Evolutionary conservation across 495 filamentous ascomycete species (phyloP).

Genomic region (Geoglossum glabrum): DNA sequence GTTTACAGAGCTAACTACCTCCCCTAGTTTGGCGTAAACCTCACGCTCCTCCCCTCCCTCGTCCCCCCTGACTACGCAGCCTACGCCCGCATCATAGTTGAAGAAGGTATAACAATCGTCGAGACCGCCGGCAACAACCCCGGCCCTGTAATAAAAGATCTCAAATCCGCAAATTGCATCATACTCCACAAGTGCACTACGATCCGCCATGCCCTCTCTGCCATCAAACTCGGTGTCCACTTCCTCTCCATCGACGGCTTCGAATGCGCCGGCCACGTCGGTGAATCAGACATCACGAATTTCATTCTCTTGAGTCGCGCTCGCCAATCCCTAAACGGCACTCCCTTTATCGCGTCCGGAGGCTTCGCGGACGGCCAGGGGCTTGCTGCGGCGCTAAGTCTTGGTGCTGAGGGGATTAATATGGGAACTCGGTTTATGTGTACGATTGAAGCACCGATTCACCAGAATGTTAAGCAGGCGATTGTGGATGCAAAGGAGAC

Average conservation of each 20-base stretch:
- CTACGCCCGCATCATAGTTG: slow-evolving; percentile 83
- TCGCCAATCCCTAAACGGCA: slow-evolving; percentile 50
- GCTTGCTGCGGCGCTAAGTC: slow-evolving; percentile 70
- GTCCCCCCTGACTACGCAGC: slow-evolving; percentile 79
- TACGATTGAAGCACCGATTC: slow-evolving; percentile 81
- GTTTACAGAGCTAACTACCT: background rate
- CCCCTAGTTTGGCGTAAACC: slow-evolving; percentile 67
- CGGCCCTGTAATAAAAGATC: slow-evolving; percentile 69
- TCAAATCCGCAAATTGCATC: slow-evolving; percentile 59
- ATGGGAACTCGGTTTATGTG: slow-evolving; percentile 93
- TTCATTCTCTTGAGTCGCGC: slow-evolving; percentile 82
- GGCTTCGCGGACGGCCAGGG: slow-evolving; percentile 93
- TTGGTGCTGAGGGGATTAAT: slow-evolving; percentile 91
- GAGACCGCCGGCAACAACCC: slow-evolving; percentile 95
- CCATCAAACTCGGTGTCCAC: slow-evolving; percentile 87
- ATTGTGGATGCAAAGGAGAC: slow-evolving; percentile 80
- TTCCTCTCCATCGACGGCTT: slow-evolving; percentile 95
- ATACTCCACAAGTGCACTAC: slow-evolving; percentile 97
- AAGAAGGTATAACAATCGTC: slow-evolving; percentile 83
- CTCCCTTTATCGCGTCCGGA: slow-evolving; percentile 89
- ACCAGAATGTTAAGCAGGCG: slow-evolving; percentile 77
- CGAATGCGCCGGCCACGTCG: slow-evolving; percentile 92
- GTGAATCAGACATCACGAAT: slow-evolving; percentile 92
- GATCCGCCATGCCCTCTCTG: slow-evolving; percentile 78
- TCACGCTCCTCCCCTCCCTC: slow-evolving; percentile 81